phyloP scores from a whole-genome alignment of 2,329 filamentous ascomycete species.

The Neonectria hederae region DNA sequence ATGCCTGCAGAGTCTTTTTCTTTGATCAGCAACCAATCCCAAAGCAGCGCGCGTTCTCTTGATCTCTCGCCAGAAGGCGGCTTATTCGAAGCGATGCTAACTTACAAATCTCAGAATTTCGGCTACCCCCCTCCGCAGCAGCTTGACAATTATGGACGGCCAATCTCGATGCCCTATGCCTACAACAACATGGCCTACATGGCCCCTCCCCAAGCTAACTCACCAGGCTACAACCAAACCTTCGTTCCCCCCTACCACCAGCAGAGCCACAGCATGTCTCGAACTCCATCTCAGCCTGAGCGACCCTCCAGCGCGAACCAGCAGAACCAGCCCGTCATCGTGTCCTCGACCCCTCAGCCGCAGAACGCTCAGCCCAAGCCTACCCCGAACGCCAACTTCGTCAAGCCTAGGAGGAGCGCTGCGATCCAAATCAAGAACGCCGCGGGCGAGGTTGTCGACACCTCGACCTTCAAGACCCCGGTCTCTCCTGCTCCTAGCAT shows the following conservation, averaged over 20 bases:
- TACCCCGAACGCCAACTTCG: conserved; percentile 55
- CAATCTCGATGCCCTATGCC: conserved; percentile 52
- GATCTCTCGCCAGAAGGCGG: conserved; percentile 76
- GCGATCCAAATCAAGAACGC: conserved; percentile 87
- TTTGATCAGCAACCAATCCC: conserved; percentile 18
- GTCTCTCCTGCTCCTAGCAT: conserved; percentile 64
- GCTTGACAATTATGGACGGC: conserved; percentile 52
- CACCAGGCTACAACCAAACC: conserved; percentile 61
- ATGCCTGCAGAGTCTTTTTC: conserved; percentile 22
- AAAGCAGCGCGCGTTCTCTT: conserved; percentile 46
- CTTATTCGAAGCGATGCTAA: conserved; percentile 79
- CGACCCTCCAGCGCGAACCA: conserved; percentile 73
- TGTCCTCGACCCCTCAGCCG: conserved; percentile 71
- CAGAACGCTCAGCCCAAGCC: conserved; percentile 67
- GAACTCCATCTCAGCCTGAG: conserved; percentile 82
- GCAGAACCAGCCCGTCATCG: conserved; percentile 64
- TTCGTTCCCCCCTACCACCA: conserved; percentile 55
- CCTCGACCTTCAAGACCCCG: conserved; percentile 68
- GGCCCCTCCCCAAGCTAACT: conserved; percentile 54
- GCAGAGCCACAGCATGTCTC: conserved; percentile 79
- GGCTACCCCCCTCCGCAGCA: conserved; percentile 58
- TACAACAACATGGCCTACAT: conserved; percentile 63
- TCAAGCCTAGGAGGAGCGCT: conserved; percentile 72
- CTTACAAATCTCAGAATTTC: conserved; percentile 72
- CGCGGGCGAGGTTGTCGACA: conserved; percentile 79